Conservation (phyloP, 2,329 filamentous ascomycete genomes). For the Penicillium sp. region DNA sequence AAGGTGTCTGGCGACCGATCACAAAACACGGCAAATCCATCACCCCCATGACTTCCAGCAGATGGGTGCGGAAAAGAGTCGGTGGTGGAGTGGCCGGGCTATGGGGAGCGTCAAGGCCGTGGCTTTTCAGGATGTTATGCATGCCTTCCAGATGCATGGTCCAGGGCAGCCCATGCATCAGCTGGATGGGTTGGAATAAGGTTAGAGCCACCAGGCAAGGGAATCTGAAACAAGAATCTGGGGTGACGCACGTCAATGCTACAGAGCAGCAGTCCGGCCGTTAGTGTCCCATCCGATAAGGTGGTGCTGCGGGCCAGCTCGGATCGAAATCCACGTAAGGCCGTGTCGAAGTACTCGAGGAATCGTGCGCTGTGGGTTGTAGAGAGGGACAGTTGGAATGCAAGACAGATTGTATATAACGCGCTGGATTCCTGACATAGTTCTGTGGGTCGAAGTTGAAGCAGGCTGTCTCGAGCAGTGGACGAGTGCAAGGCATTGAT, state of each 20-base stretch:
- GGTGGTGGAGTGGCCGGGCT: conserved; percentile 1
- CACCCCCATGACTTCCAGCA: conserved; percentile 34
- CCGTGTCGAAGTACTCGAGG: conserved; percentile 30
- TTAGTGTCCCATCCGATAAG: conserved; percentile 29
- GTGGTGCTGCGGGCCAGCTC: conserved; percentile 25
- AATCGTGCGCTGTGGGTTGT: conserved; percentile 18
- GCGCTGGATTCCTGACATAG: conserved; percentile 27
- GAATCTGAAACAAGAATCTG: not conserved
- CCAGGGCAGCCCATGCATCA: conserved; percentile 32
- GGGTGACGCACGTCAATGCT: conserved; percentile 30
- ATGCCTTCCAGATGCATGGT: conserved; percentile 34
- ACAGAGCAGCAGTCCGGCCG: conserved; percentile 31
- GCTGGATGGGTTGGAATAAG: conserved; percentile 9
- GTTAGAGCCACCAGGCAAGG: conserved; percentile 2
- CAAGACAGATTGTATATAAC: conserved; percentile 30
- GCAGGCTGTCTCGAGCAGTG: conserved; percentile 20
- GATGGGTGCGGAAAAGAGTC: conserved; percentile 26
- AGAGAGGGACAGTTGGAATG: conserved; percentile 27
- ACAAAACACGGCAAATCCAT: conserved; percentile 31
- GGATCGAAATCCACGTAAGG: conserved; percentile 27
- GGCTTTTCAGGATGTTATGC: conserved; percentile 28
- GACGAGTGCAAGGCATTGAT: conserved; percentile 32
- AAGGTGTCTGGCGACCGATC: conserved; percentile 25
- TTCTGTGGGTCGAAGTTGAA: conserved; percentile 19
- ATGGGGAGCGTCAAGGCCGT: conserved; percentile 9